Base-by-base conservation (phyloP, 2,329 filamentous ascomycete species). In the Tolypocladium guangdongense region DNA sequence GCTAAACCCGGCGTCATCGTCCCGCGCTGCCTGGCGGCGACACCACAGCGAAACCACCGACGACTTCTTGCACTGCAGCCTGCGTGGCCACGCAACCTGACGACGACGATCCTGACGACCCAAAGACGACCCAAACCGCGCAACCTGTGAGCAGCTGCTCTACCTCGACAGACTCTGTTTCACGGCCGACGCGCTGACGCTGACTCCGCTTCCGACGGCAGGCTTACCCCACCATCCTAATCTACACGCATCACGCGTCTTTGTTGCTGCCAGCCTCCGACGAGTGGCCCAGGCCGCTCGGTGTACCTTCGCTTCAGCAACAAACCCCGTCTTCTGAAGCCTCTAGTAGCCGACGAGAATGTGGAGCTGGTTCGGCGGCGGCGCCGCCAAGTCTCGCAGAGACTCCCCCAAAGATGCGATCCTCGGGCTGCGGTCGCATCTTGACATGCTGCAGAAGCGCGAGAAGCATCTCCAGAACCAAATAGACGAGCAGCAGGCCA, bases 331-430 rank as follows among this genome's bases (percentile, higher is more conserved):
- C 27, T 20, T 10, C 20, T 18, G 27, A 32, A 32, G 18, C 36
- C 37, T 39, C 55, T 27, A 46, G 52, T 41, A 47, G 51, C 52
- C 50, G 24, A 46, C 43, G 64, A 76, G 63, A 59, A 85, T 84
- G 82, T 84, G 88, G 87, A 83, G 87, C 74, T 96, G 91, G 90
- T 96, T 96, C 70, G 90, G 92, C 72, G 90, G 90, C 65, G 82
- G 81, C 60, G 81, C 82, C 64, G 84, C 85, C 62, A 85, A 90
- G 74, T 7, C 16, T 20, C 85, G 86, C 75, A 96, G 95, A 76
- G 90, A 96, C 74, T 87, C 84, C 56, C 90, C 93, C 54, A 99
- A 99, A 81, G 93, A 96, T 77, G 93, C 93, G 62, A 99, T 99
- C 65, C 78, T 99, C 54, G 82, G 82, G 56, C 76, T 99, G 66